These are phyloP conservation scores for Russula sp. DNA, from an alignment of 768 basidiomycete species.

Conservation along the genomic window DNA sequence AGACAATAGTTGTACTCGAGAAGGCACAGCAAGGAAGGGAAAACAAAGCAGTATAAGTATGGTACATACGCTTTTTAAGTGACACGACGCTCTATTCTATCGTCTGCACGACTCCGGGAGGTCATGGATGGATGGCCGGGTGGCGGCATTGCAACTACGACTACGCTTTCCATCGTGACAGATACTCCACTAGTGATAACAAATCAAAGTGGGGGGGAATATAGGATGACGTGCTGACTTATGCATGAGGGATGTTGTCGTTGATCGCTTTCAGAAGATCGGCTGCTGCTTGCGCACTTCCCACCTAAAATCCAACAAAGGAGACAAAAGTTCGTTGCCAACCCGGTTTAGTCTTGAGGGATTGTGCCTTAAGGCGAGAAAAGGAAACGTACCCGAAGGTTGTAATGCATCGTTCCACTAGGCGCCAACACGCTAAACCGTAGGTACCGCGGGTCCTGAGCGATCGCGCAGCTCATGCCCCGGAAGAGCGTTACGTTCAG, in stretches of 20 bases:
- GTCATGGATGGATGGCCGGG: background rate
- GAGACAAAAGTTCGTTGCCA: background rate
- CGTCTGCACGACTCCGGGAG: background rate
- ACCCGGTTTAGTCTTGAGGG: background rate
- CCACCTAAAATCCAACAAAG: slow-evolving; percentile 7
- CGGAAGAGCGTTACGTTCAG: slow-evolving; percentile 70
- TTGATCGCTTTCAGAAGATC: slow-evolving; percentile 18
- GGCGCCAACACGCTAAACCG: slow-evolving; percentile 66
- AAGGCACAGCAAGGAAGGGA: background rate
- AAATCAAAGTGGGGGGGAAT: background rate
- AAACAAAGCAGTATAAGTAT: slow-evolving; percentile 10
- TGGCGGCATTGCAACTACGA: background rate
- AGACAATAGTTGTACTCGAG: background rate
- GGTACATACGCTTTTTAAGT: slow-evolving; percentile 6
- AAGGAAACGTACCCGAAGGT: slow-evolving; percentile 53
- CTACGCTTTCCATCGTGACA: background rate
- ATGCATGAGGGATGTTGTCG: slow-evolving; percentile 9
- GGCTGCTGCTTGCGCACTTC: slow-evolving; percentile 15
- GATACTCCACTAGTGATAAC: slow-evolving; percentile 4
- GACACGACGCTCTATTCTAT: slow-evolving; percentile 10
- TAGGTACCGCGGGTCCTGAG: slow-evolving; percentile 74
- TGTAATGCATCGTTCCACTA: slow-evolving; percentile 58
- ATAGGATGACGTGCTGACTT: background rate
- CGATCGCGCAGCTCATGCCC: slow-evolving; percentile 66
- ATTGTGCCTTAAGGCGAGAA: background rate